These are phyloP conservation scores for Xylaria flabelliformis DNA, from an alignment of 495 filamentous ascomycete species.

Conservation along the genomic window DNA sequence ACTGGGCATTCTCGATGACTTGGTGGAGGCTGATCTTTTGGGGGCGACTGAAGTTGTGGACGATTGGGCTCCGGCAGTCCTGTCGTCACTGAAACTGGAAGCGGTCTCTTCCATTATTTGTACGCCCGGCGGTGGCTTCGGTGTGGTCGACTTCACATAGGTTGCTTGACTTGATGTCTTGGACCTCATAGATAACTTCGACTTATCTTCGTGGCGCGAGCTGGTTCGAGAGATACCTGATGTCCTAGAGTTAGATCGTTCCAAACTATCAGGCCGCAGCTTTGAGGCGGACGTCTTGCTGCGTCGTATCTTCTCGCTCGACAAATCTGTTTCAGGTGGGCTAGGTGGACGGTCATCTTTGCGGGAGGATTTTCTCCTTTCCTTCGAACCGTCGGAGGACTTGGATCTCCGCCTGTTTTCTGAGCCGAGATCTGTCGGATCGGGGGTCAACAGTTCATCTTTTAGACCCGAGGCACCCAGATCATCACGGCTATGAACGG, in stretches of 20 bases:
- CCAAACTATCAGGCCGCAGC: slow-evolving; percentile 34
- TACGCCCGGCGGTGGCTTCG: slow-evolving; percentile 34
- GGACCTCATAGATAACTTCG: slow-evolving; percentile 56
- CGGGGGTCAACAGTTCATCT: slow-evolving; percentile 72
- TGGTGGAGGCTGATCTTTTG: slow-evolving; percentile 56
- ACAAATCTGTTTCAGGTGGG: slow-evolving; percentile 63
- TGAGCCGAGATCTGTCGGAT: slow-evolving; percentile 75
- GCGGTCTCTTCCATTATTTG: slow-evolving; percentile 38
- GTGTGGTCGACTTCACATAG: slow-evolving; percentile 38
- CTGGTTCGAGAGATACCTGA: slow-evolving; percentile 51
- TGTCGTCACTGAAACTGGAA: slow-evolving; percentile 54
- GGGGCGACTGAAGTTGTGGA: slow-evolving; percentile 69
- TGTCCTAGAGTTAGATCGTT: slow-evolving; percentile 46
- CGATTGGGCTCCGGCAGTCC: slow-evolving; percentile 36
- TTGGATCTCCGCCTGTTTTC: slow-evolving; percentile 53
- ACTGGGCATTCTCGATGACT: slow-evolving; percentile 43
- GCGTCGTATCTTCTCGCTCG: slow-evolving; percentile 50
- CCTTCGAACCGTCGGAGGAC: slow-evolving; percentile 41
- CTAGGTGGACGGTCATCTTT: slow-evolving; percentile 58
- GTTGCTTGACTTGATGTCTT: slow-evolving; percentile 56
- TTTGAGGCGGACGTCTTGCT: slow-evolving; percentile 43
- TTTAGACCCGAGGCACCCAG: slow-evolving; percentile 46
- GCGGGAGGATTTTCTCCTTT: slow-evolving; percentile 40
- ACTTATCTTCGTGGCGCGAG: slow-evolving; percentile 51
- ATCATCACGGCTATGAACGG: slow-evolving; percentile 68